Conservation (phyloP, 2,329 filamentous ascomycete species). For the Gyromitra esculenta region DNA sequence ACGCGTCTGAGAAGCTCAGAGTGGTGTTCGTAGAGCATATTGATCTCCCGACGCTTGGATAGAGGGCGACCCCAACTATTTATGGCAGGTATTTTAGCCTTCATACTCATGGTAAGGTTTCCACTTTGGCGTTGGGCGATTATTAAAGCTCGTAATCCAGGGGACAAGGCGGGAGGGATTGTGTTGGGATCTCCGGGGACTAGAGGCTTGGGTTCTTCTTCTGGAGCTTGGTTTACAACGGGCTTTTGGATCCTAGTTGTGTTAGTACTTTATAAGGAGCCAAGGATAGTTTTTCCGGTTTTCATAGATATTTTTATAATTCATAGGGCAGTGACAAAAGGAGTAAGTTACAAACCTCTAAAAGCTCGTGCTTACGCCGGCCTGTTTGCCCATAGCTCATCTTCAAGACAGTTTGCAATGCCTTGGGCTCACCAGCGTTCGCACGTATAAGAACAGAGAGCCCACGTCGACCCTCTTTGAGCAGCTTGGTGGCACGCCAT, state of each 20-base stretch:
- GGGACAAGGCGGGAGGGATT: slow-evolving; percentile 48
- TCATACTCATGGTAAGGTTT: slow-evolving; percentile 37
- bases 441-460: slow-evolving; percentile 55
- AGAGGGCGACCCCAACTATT: slow-evolving; percentile 55
- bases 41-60: slow-evolving; percentile 52
- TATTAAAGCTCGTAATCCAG: slow-evolving; percentile 51
- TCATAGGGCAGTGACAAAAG: slow-evolving; percentile 1
- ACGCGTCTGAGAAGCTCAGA: slow-evolving; percentile 49
- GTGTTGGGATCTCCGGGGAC: slow-evolving; percentile 51
- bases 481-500: slow-evolving; percentile 43
- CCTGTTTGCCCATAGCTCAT: slow-evolving; percentile 56
- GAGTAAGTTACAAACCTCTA: slow-evolving; percentile 51
- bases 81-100: slow-evolving; percentile 54
- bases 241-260: slow-evolving; percentile 40
- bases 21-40: slow-evolving; percentile 54
- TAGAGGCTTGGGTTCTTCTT: slow-evolving; percentile 46
- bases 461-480: slow-evolving; percentile 55
- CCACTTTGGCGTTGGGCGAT: slow-evolving; percentile 50
- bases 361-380: slow-evolving; percentile 54
- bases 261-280: slow-evolving; percentile 9
- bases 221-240: slow-evolving; percentile 41
- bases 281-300: slow-evolving; percentile 7
- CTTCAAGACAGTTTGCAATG: slow-evolving; percentile 53
- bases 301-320: background rate
- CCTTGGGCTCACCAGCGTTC: slow-evolving; percentile 56